Evolutionary conservation across 1,284 basidiomycete species (phyloP).

Genomic region (Boletus nobilissimus): DNA sequence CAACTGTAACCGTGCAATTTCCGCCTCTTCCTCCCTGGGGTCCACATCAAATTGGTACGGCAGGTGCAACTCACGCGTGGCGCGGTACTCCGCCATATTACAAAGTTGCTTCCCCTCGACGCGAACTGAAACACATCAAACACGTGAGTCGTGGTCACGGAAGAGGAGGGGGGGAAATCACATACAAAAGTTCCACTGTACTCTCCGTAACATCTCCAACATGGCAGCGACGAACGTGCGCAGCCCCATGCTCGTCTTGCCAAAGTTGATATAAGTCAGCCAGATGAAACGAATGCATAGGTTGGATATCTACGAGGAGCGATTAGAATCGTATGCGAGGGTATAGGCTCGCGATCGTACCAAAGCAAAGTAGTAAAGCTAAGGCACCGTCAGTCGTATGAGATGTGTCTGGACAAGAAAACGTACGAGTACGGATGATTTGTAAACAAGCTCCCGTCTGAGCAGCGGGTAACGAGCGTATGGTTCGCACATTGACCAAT

Average conservation of each 20-base stretch:
- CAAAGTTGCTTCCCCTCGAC: constrained; percentile 89
- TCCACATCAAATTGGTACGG: constrained; percentile 69
- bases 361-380: constrained; percentile 82
- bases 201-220: constrained; percentile 83
- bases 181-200: constrained; percentile 94
- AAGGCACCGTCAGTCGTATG: constrained; percentile 9
- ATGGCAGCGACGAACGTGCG: constrained; percentile 77
- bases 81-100: constrained; percentile 74
- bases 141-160: background rate
- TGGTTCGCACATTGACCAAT: constrained; percentile 81
- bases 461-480: constrained; percentile 72
- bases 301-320: constrained; percentile 67
- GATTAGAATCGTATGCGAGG: background rate
- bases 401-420: background rate
- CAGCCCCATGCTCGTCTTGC: constrained; percentile 61
- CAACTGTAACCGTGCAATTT: constrained; percentile 21
- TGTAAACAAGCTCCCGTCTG: constrained; percentile 80
- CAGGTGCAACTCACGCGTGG: constrained; percentile 78
- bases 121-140: constrained; percentile 59
- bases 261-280: constrained; percentile 78
- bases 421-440: constrained; percentile 66
- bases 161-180: background rate
- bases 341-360: constrained; percentile 52
- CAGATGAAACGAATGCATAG: constrained; percentile 83
- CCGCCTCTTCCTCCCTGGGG: constrained; percentile 17